Evolutionary conservation across 176 grass and related monocot species (phyloP).

Genomic region (Musa schizocarpa): DNA sequence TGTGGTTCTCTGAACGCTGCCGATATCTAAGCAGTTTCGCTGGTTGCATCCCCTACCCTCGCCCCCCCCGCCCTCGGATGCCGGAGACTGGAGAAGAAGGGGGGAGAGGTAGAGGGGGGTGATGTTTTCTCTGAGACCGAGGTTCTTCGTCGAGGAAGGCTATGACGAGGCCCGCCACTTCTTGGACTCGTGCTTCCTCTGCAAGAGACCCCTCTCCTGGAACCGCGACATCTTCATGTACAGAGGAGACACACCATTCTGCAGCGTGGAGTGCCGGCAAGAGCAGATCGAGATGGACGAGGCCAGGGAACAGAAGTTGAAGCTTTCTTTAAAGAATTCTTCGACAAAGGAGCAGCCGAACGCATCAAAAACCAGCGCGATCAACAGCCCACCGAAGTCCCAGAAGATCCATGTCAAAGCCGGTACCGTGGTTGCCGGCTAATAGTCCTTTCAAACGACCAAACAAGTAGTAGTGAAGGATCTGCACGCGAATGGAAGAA

Average conservation of each 20-base stretch:
- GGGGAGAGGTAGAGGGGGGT: not conserved
- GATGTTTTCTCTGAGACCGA: not conserved
- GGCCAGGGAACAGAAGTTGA: not conserved
- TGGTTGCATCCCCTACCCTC: not conserved
- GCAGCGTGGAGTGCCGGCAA: constrained; percentile 8
- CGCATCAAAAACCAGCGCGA: not conserved
- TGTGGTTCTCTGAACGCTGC: not conserved
- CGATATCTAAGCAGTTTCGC: not conserved
- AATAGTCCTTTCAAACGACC: not conserved
- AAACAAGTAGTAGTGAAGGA: no score
- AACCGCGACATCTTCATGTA: constrained; percentile 98
- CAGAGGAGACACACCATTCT: constrained; percentile 9
- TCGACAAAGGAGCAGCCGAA: not conserved
- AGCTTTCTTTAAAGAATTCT: not conserved
- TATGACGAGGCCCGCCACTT: constrained; percentile 46
- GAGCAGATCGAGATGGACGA: constrained; percentile 13
- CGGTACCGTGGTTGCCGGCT: not conserved
- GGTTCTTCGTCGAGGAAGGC: constrained; percentile 29
- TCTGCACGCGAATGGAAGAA: not conserved
- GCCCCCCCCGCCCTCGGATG: not conserved
- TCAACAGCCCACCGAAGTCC: not conserved
- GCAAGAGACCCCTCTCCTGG: constrained; percentile 64
- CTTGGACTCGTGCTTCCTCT: constrained; percentile 79
- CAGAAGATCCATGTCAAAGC: not conserved
- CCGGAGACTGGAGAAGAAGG: not conserved